Base-by-base conservation (phyloP, 257 asterid species). In the Gardenia jasminoides region DNA sequence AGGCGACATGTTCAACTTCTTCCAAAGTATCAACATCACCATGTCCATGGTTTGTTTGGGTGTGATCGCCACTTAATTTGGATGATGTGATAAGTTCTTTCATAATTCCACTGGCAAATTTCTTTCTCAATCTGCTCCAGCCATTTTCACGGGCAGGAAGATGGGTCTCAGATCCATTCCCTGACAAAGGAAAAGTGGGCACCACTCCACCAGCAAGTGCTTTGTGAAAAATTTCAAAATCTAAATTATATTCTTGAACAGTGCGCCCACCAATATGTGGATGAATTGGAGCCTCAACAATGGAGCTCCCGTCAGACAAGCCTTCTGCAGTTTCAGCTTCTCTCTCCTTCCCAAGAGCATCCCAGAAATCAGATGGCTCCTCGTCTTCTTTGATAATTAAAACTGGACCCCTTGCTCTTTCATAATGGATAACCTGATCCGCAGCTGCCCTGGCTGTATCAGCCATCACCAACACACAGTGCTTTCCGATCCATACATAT, bases 191-290 rank as follows among this genome's bases (percentile, higher is more conserved):
- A 81, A 86, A 88, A 75, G 93, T 92, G 1, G 99, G 98, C 43
- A 91, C 90, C 30, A 93, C 92, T 61, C 97, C 97, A 81, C 94
- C 94, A 26, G 92, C 77, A 68, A 92, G 83, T 70, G 98, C 99
- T 79, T 67, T 78, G 62, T 83, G 82, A 82, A 90, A 93, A 61
- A 92, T 86, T 50, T 93, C 96, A 75, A 88, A 95, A 88, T 95
- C 99, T 44, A 84, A 67, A 85, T 95, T 91, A 79, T 93, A 92
- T 56, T 86, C 93, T 67, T 76, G 82, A 22, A 89, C 88, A 78
- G 86, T 86, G 87, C 90, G 89, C 76, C 74, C 83, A 59, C 83
- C 83, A 50, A 75, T 70, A 77, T 1, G 48, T 61, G 78, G 72
- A 50, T 62, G 15, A 70, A 52, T 43, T 28, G 77, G 12, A 67